phyloP scores from a whole-genome alignment of 2,329 filamentous ascomycete genomes.

The Trichoderma sp. region DNA sequence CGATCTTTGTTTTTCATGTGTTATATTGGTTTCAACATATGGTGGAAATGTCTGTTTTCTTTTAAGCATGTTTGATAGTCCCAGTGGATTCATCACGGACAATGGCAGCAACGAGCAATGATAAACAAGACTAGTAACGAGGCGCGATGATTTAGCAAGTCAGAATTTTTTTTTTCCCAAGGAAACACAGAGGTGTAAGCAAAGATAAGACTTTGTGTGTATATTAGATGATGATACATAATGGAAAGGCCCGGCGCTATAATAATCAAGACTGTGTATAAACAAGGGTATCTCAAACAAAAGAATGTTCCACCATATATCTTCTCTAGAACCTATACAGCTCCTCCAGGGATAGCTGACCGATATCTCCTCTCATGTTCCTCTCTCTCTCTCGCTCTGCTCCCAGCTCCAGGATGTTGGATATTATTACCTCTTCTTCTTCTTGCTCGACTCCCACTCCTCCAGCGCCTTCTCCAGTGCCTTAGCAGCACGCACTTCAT shows the following conservation, averaged over 20 bases:
- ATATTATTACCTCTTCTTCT: conserved; percentile 47
- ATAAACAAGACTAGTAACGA: background rate
- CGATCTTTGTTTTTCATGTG: background rate
- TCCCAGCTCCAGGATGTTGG: background rate
- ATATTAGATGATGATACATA: background rate
- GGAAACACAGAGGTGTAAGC: background rate
- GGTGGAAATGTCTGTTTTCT: background rate
- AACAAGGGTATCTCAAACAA: conserved; percentile 36
- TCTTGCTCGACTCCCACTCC: conserved; percentile 50
- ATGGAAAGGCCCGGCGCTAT: background rate
- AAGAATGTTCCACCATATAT: conserved; percentile 12
- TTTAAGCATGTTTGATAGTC: background rate
- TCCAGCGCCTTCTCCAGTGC: conserved; percentile 54
- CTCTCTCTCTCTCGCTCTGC: background rate
- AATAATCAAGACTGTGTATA: background rate
- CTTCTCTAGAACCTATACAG: background rate
- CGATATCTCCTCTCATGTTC: background rate
- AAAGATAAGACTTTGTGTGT: background rate
- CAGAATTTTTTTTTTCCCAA: background rate
- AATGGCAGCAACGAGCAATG: background rate
- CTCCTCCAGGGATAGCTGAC: background rate
- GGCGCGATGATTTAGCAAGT: background rate
- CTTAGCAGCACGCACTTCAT: conserved; percentile 59
- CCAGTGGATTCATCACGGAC: background rate
- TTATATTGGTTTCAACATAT: background rate